Evolutionary conservation across 257 asterid species (phyloP).

Genomic region (Plectranthus barbatus): DNA sequence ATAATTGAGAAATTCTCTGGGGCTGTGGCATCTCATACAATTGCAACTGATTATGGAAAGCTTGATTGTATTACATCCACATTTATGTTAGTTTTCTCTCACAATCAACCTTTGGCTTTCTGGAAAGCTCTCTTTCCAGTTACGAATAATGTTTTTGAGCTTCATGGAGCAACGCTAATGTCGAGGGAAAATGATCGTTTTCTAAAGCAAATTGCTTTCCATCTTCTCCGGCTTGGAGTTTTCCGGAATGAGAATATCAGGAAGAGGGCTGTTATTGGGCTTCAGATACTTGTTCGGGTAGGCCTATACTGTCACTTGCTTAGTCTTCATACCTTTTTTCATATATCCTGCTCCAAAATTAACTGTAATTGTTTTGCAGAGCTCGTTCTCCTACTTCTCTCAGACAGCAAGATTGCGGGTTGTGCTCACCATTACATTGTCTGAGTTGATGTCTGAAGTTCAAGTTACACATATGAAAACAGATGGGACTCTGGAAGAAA

Average conservation of each 20-base stretch:
- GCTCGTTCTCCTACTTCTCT: constrained; percentile 69
- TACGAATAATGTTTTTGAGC: constrained; percentile 70
- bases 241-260: constrained; percentile 82
- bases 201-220: constrained; percentile 91
- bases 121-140: constrained; percentile 91
- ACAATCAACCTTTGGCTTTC: constrained; percentile 80
- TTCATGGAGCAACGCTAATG: constrained; percentile 95
- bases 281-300: constrained; percentile 95
- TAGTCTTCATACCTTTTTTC: constrained; percentile 1
- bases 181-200: constrained; percentile 98
- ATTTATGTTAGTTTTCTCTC: constrained; percentile 76
- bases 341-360: constrained; percentile 19
- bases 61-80: constrained; percentile 92
- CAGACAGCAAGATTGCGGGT: constrained; percentile 89
- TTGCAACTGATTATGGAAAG: constrained; percentile 96
- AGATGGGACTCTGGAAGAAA: constrained; percentile 93
- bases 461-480: constrained; percentile 92
- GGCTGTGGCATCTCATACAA: constrained; percentile 68
- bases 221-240: constrained; percentile 95
- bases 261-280: constrained; percentile 85
- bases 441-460: constrained; percentile 99
- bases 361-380: constrained; percentile 41
- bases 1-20: constrained; percentile 72
- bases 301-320: constrained; percentile 11
- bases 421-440: constrained; percentile 85